Evolutionary conservation across 75 land plant species (phyloP).

Genomic region (Sequoia sempervirens): DNA sequence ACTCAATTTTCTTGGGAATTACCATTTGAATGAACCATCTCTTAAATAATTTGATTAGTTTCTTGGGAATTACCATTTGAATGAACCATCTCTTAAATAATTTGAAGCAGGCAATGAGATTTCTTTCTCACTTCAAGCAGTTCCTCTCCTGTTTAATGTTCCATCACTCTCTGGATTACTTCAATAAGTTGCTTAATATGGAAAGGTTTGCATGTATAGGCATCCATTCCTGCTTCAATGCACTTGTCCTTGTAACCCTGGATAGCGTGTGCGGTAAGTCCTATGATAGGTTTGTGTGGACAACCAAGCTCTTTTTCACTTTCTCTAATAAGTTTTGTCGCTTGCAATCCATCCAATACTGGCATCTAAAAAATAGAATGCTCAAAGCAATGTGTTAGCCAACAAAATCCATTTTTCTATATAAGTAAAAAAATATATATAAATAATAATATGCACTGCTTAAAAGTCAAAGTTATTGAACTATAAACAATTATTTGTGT

Average conservation of each 20-base stretch:
- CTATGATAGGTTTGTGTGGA: slow-evolving; percentile 31
- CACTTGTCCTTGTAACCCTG: slow-evolving; percentile 48
- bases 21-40: too few species aligned
- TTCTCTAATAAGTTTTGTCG: slow-evolving; percentile 34
- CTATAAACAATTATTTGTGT: neutral
- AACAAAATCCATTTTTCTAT: neutral
- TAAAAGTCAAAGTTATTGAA: neutral
- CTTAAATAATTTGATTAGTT: neutral
- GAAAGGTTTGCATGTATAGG: slow-evolving; percentile 44
- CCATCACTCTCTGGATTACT: slow-evolving; percentile 34
- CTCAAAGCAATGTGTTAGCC: neutral
- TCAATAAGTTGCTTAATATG: slow-evolving; percentile 37
- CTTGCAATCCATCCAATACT: slow-evolving; percentile 43
- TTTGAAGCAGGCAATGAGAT: neutral
- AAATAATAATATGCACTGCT: neutral
- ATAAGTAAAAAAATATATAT: neutral
- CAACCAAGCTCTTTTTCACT: slow-evolving; percentile 20
- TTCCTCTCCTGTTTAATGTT: neutral
- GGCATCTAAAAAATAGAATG: slow-evolving; percentile 31
- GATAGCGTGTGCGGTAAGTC: slow-evolving; percentile 49
- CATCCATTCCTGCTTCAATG: slow-evolving; percentile 47
- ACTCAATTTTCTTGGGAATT: too few species aligned
- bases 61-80: neutral
- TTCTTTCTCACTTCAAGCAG: neutral
- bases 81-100: neutral